Evolutionary conservation across 306 rosid species (phyloP).

Genomic region (Pueraria montana): DNA sequence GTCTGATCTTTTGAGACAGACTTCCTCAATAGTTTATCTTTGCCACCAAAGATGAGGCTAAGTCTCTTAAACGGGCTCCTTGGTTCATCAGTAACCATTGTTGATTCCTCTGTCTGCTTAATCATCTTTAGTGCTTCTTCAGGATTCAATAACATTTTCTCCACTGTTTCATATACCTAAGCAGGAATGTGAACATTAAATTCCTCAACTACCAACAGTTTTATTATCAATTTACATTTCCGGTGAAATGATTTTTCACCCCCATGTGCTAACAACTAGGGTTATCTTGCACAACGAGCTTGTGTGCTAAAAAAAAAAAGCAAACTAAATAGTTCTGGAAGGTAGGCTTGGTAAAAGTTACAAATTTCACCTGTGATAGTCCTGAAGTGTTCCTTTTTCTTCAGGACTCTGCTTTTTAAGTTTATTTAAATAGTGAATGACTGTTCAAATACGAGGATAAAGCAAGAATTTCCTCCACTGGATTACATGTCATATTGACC

Average conservation of each 20-base stretch:
- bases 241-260: slow-evolving; percentile 28
- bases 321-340: slow-evolving; percentile 5
- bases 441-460: slow-evolving; percentile 18
- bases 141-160: slow-evolving; percentile 81
- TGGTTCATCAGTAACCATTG: slow-evolving; percentile 51
- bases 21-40: slow-evolving; percentile 63
- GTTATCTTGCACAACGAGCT: slow-evolving; percentile 18
- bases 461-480: slow-evolving; percentile 21
- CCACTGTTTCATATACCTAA: slow-evolving; percentile 94
- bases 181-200: slow-evolving; percentile 26
- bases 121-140: slow-evolving; percentile 77
- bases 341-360: neutral
- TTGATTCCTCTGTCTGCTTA: slow-evolving; percentile 77
- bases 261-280: slow-evolving; percentile 1
- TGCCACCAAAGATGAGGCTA: slow-evolving; percentile 77
- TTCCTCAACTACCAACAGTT: slow-evolving; percentile 26
- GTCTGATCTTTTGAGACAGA: slow-evolving; percentile 55
- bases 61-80: slow-evolving; percentile 77
- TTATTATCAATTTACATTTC: slow-evolving; percentile 6
- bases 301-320: neutral
- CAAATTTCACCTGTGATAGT: neutral
- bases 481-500: slow-evolving; percentile 14
- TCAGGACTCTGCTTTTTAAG: neutral
- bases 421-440: neutral
- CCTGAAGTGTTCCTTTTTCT: neutral